These are phyloP conservation scores for Xerocomellus intermedius DNA, from an alignment of 768 basidiomycete genomes.

Conservation along the genomic window DNA sequence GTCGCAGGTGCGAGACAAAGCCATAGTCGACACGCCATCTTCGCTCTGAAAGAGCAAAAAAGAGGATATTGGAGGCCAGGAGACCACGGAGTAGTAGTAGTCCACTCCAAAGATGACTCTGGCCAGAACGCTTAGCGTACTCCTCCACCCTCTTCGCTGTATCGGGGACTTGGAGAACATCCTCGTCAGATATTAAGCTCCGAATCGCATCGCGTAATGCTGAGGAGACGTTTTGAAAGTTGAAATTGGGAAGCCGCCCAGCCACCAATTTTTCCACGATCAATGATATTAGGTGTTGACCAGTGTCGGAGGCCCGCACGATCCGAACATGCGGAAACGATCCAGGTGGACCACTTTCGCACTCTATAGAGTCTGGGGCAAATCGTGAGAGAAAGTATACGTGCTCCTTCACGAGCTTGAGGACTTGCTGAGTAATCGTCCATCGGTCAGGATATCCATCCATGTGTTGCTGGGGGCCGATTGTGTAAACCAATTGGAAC, in stretches of 20 bases:
- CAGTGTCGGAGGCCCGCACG: not conserved
- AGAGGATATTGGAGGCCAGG: conserved; percentile 25
- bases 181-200: conserved; percentile 12
- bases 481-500: conserved; percentile 18
- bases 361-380: not conserved
- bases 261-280: conserved; percentile 6
- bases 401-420: conserved; percentile 12
- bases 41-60: conserved; percentile 26
- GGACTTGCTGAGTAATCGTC: conserved; percentile 27
- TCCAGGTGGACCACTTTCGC: not conserved
- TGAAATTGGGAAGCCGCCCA: conserved; percentile 8
- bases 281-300: not conserved
- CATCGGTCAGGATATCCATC: conserved; percentile 30
- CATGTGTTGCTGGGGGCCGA: conserved; percentile 20
- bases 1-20: conserved; percentile 3
- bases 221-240: conserved; percentile 1
- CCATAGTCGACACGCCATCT: conserved; percentile 37
- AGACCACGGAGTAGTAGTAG: conserved; percentile 29
- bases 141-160: conserved; percentile 4
- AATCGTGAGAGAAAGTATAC: not conserved
- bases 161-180: not conserved
- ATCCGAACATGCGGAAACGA: conserved; percentile 12
- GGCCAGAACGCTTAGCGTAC: not conserved
- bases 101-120: not conserved
- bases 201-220: not conserved